Evolutionary conservation across 2,329 filamentous ascomycete species (phyloP), one percentile per base, ranked within the genome.

Genomic region (Salinomyces thailandicus): DNA sequence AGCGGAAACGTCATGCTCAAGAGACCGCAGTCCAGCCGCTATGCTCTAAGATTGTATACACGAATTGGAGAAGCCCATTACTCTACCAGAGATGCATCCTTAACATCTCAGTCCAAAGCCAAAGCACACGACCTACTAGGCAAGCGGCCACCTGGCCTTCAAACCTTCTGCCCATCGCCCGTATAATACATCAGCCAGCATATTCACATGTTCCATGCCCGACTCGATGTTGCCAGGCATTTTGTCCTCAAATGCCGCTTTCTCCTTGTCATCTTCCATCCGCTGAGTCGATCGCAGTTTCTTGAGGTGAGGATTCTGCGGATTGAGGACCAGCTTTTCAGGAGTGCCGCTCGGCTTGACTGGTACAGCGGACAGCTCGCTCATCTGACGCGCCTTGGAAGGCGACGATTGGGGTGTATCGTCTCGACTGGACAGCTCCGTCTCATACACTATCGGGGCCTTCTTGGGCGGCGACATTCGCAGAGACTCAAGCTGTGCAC

Each of bases 191-290:
- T 95, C 86, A 1, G 84, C 85, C 24, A 96, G 69, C 56, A 93
- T 77, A 54, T 85, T 85, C 47, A 81, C 83, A 61, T 95, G 89
- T 60, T 95, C 87, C 84, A 95, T 89, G 2, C 86, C 89, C 1
- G 77, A 72, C 38, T 71, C 63, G 32, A 66, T 58, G 45, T 73
- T 67, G 5, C 72, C 77, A 1, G 75, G 76, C 46, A 78, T 60
- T 47, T 71, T 70, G 53, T 62, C 66, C 50, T 67, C 67, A 43
- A 65, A 58, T 54, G 35, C 71, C 64, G 26, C 69, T 36, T 32
- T 45, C 37, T 39, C 39, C 39, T 32, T 48, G 32, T 43, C 41
- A 26, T 36, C 46, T 27, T 50, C 44, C 20, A 53, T 43, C 37
- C 50, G 42, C 39, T 58, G 53, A 73, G 38, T 54, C 8, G 47